These are phyloP conservation scores for Tephrocybe sp. DNA, from an alignment of 768 basidiomycete genomes.

Conservation along the genomic window DNA sequence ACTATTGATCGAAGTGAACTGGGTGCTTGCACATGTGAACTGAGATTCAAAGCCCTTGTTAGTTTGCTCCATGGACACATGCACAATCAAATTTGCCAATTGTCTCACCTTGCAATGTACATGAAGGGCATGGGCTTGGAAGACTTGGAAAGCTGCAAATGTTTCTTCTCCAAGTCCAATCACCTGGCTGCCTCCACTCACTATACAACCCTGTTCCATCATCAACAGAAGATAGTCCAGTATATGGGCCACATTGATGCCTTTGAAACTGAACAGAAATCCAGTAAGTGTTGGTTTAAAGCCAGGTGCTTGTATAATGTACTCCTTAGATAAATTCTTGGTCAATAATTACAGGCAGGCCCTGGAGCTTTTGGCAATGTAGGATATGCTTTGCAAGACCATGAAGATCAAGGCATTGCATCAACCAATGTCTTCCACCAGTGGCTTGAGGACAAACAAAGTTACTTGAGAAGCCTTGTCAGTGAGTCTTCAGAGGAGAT, in stretches of 20 bases:
- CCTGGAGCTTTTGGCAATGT: not conserved
- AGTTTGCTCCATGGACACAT: constrained; percentile 24
- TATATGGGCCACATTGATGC: constrained; percentile 6
- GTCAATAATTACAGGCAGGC: constrained; percentile 7
- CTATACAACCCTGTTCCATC: not conserved
- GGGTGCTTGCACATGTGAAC: constrained; percentile 5
- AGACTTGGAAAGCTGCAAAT: constrained; percentile 29
- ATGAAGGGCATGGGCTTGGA: constrained; percentile 27
- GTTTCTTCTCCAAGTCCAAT: constrained; percentile 27
- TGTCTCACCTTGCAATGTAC: constrained; percentile 19
- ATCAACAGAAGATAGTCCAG: not conserved
- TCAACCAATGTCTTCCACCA: not conserved
- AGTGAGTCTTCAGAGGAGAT: not conserved
- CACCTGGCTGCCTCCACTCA: constrained; percentile 21
- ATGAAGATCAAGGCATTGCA: constrained; percentile 1
- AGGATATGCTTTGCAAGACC: not conserved
- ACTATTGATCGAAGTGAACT: constrained; percentile 20
- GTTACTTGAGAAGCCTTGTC: not conserved
- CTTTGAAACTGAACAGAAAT: constrained; percentile 8
- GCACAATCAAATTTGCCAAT: constrained; percentile 22
- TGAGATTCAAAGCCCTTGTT: constrained; percentile 9
- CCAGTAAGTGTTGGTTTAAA: constrained; percentile 1
- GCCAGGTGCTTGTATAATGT: not conserved
- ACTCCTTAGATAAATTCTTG: constrained; percentile 4
- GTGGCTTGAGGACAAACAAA: constrained; percentile 3